A percentile compares a stretch with the other conserved stretches of the same genome.
Conservation (phyloP, 805 yeast species). For the Pichia thaimueangensis region DNA sequence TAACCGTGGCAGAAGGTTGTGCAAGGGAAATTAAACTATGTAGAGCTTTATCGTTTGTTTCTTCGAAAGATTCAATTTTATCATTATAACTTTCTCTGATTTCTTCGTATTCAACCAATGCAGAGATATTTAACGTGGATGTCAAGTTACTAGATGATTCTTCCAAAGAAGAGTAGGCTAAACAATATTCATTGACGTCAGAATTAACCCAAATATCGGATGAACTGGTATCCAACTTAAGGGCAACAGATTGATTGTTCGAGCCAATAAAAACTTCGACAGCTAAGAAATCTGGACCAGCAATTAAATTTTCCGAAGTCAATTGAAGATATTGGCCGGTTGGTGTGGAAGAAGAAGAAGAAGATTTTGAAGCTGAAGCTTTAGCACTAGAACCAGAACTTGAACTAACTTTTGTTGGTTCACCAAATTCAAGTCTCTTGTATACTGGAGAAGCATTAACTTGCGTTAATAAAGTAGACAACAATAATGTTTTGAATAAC, state of each 20-base stretch:
- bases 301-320: neutral
- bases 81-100: constrained; percentile 1
- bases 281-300: constrained; percentile 24
- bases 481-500: constrained; percentile 4
- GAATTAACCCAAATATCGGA: constrained; percentile 56
- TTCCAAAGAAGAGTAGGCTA: constrained; percentile 10
- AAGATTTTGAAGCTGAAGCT: neutral
- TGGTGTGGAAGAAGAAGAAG: neutral
- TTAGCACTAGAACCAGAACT: too few species aligned
- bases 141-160: constrained; percentile 1
- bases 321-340: neutral
- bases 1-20: neutral
- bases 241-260: constrained; percentile 41
- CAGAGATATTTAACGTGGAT: neutral
- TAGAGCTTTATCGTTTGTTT: neutral
- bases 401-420: too few species aligned
- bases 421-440: neutral
- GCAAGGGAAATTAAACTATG: neutral
- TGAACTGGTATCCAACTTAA: constrained; percentile 61
- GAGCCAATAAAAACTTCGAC: constrained; percentile 45
- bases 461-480: constrained; percentile 3
- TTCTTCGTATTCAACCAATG: constrained; percentile 1
- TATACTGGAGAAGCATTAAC: constrained; percentile 7
- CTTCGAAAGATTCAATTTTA: constrained; percentile 8
- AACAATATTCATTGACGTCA: constrained; percentile 11